Evolutionary conservation across 768 basidiomycete species (phyloP), one percentile per base, ranked within the genome.

Genomic region (Scleroderma bovista): DNA sequence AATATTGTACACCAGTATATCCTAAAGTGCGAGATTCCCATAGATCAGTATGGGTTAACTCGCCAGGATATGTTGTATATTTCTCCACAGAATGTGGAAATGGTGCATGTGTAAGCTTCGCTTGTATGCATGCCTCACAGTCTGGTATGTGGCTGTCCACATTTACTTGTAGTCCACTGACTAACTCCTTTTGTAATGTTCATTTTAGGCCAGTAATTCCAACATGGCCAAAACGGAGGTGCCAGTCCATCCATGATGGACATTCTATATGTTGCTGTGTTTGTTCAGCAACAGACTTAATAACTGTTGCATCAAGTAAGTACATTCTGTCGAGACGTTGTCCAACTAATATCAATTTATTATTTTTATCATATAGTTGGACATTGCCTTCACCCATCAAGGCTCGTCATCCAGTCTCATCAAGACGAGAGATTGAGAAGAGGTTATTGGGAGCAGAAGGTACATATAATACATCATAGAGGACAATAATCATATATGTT

Each of bases 1-100:
- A 53, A 43, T 71, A 69, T 1, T 22, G 7, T 0, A 48, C 50
- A 0, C 62, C 63, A 10, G 62, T 59, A 0, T 24, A 43, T 41
- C 0, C 53, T 63, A 10, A 33, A 44, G 2, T 56, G 45, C 1
- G 54, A 48, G 1, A 57, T 31, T 10, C 61, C 56, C 54, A 68
- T 0, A 69, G 33, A 44, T 69, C 60, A 12, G 61, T 55, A 16
- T 63, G 56, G 0, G 44, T 50, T 1, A 32, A 23, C 22, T 52
- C 48, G 41, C 51, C 22, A 22, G 23, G 23, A 10, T 17, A 6
- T 7, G 3, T 6, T 2, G 39, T 17, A n/a, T n/a, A 15, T 2
- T 24, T 5, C 2, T 9, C 24, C 3, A 24, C 40, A 9, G 22
- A 3, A 17, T 41, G 9, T 24, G 48, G 38, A 49, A 41, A 49